Percentiles rank a stretch among this genome's conserved stretches.
phyloP scores from a whole-genome alignment of 441 rosid species.

The Adansonia rubrostipa region DNA sequence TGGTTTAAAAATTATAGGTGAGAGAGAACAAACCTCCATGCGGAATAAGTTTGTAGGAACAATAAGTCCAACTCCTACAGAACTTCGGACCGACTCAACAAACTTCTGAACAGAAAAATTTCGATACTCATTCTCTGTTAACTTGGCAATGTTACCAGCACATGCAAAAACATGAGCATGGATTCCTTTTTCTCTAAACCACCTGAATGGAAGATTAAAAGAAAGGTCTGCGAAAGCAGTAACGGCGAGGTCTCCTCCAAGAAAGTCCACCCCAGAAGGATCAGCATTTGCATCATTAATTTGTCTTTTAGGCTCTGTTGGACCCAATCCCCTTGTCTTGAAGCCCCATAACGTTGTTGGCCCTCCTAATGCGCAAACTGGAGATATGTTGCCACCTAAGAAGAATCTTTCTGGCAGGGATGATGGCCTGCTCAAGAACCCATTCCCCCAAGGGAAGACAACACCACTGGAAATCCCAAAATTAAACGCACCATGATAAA shows the following conservation, averaged over 20 bases:
- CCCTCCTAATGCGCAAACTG: conserved; percentile 75
- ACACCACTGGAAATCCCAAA: conserved; percentile 78
- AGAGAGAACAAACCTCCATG: conserved; percentile 66
- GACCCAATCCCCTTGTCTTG: conserved; percentile 81
- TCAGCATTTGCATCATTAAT: conserved; percentile 42
- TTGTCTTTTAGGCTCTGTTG: conserved; percentile 73
- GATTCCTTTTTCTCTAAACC: conserved; percentile 81
- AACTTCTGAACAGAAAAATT: conserved; percentile 58
- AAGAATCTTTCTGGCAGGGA: conserved; percentile 88
- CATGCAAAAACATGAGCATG: conserved; percentile 86
- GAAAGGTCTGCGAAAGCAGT: conserved; percentile 91
- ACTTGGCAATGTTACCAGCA: conserved; percentile 73
- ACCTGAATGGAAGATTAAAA: conserved; percentile 79
- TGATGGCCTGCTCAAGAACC: conserved; percentile 52
- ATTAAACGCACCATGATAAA: conserved; percentile 71
- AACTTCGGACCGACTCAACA: conserved; percentile 61
- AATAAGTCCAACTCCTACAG: conserved; percentile 89
- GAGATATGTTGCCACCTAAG: conserved; percentile 89
- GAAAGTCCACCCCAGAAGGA: conserved; percentile 62
- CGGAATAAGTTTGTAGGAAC: conserved; percentile 76
- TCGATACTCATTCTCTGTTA: conserved; percentile 72
- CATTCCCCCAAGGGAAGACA: conserved; percentile 79
- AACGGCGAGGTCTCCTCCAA: conserved; percentile 93
- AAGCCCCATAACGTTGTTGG: conserved; percentile 88
- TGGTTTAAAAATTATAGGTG: not conserved